phyloP scores from a whole-genome alignment of 2,329 filamentous ascomycete genomes.

The Sporothrix phasma region DNA sequence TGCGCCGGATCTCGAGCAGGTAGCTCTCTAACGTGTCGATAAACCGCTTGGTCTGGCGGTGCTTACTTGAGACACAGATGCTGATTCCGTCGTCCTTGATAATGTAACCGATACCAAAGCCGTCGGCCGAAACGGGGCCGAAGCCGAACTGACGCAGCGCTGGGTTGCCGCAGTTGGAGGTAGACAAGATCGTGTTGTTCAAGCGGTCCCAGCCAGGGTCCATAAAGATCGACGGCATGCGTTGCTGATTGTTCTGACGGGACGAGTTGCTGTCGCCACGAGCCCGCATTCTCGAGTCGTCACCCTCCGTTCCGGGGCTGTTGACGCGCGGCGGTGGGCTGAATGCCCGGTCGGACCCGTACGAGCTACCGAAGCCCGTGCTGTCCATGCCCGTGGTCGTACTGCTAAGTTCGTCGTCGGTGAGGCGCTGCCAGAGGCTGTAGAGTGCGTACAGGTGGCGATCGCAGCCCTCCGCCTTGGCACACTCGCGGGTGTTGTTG shows the following conservation, averaged over 20 bases:
- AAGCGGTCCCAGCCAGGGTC: constrained; percentile 90
- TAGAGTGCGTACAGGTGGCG: constrained; percentile 89
- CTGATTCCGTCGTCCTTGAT: constrained; percentile 90
- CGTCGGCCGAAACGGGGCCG: constrained; percentile 84
- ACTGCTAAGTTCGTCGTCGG: constrained; percentile 59
- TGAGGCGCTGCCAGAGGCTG: constrained; percentile 83
- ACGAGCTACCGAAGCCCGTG: constrained; percentile 5
- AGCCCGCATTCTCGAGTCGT: constrained; percentile 4
- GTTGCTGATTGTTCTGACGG: constrained; percentile 10
- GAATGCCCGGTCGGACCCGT: constrained; percentile 45
- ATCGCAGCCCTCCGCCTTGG: constrained; percentile 84
- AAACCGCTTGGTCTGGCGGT: constrained; percentile 83
- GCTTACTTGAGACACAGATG: constrained; percentile 88
- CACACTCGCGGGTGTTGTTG: constrained; percentile 68
- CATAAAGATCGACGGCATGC: constrained; percentile 69
- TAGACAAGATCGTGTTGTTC: constrained; percentile 88
- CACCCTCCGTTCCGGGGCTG: constrained; percentile 11
- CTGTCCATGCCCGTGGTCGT: constrained; percentile 31
- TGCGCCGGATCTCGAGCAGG: constrained; percentile 77
- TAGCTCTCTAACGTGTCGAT: constrained; percentile 86
- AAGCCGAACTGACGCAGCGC: constrained; percentile 93
- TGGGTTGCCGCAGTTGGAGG: constrained; percentile 97
- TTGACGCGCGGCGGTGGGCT: constrained; percentile 35
- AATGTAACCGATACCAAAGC: constrained; percentile 97
- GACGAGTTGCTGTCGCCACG: constrained; percentile 21